Conservation (phyloP, 371 early-diverging fungal genomes). For the Mortierella sp. region DNA sequence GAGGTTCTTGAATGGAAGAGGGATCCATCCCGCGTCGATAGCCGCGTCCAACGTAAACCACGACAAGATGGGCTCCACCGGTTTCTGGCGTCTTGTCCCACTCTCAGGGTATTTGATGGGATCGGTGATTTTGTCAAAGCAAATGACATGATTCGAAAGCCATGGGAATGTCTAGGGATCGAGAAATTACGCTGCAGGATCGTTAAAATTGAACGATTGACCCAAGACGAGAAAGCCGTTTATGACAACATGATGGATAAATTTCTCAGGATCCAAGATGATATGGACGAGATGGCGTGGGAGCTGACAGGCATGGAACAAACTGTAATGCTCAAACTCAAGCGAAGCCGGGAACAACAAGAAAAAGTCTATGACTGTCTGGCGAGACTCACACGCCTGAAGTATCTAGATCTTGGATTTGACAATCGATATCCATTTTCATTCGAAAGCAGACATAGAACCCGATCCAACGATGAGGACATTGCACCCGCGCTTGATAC, state of each 20-base stretch:
- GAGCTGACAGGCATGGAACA: neutral
- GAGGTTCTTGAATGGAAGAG: slow-evolving; percentile 1
- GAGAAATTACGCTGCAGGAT: slow-evolving; percentile 20
- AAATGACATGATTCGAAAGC: neutral
- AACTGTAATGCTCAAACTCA: neutral
- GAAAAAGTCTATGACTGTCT: slow-evolving; percentile 6
- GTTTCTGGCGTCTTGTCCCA: slow-evolving; percentile 1
- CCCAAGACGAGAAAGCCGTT: neutral
- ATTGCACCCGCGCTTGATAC: too few species aligned
- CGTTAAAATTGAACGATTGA: slow-evolving; percentile 4
- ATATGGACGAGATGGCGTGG: neutral
- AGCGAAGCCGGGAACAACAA: slow-evolving; percentile 1
- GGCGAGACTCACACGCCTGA: slow-evolving; percentile 5
- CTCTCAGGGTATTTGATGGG: slow-evolving; percentile 9
- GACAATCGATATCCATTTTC: too few species aligned
- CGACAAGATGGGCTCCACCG: neutral
- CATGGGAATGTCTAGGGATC: slow-evolving; percentile 3
- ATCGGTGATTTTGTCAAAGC: neutral
- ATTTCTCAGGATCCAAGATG: too few species aligned
- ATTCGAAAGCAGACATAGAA: too few species aligned
- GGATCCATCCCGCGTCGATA: neutral
- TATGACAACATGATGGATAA: neutral
- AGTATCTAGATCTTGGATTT: slow-evolving; percentile 7
- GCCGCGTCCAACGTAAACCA: too few species aligned
- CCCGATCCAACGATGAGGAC: too few species aligned